Conservation (phyloP, 257 asterid genomes). For the Primulina huaijiensis region DNA sequence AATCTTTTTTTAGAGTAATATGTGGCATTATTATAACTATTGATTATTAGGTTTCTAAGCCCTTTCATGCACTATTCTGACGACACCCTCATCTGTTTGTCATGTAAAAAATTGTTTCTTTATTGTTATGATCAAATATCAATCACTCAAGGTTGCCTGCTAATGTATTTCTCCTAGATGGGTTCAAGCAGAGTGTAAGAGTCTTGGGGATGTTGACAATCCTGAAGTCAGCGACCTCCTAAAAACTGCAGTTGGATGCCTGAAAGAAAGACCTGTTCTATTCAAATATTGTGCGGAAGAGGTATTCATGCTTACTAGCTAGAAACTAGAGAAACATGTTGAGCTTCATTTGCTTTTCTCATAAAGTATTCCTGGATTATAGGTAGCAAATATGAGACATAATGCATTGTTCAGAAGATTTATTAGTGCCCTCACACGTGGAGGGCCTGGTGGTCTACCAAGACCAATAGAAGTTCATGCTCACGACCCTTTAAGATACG, state of each 20-base stretch:
- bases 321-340: slow-evolving; percentile 15
- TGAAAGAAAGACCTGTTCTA: slow-evolving; percentile 92
- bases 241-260: slow-evolving; percentile 87
- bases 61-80: neutral
- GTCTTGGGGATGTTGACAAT: slow-evolving; percentile 88
- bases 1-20: neutral
- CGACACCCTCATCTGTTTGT: neutral
- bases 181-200: slow-evolving; percentile 97
- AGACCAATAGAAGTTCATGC: slow-evolving; percentile 99
- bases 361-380: slow-evolving; percentile 21
- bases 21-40: neutral
- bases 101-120: neutral
- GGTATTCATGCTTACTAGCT: slow-evolving; percentile 44
- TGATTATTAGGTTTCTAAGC: neutral
- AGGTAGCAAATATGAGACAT: slow-evolving; percentile 99
- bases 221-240: slow-evolving; percentile 94
- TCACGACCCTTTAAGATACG: slow-evolving; percentile 96
- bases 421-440: slow-evolving; percentile 98
- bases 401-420: slow-evolving; percentile 96
- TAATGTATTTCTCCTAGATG: slow-evolving; percentile 51
- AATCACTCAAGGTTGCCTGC: slow-evolving; percentile 17
- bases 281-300: slow-evolving; percentile 98
- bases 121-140: slow-evolving; percentile 8
- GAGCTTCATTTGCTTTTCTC: slow-evolving; percentile 17
- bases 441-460: slow-evolving; percentile 98